Base-by-base conservation (phyloP, 176 grass and related monocot genomes). In the Poa pratensis region DNA sequence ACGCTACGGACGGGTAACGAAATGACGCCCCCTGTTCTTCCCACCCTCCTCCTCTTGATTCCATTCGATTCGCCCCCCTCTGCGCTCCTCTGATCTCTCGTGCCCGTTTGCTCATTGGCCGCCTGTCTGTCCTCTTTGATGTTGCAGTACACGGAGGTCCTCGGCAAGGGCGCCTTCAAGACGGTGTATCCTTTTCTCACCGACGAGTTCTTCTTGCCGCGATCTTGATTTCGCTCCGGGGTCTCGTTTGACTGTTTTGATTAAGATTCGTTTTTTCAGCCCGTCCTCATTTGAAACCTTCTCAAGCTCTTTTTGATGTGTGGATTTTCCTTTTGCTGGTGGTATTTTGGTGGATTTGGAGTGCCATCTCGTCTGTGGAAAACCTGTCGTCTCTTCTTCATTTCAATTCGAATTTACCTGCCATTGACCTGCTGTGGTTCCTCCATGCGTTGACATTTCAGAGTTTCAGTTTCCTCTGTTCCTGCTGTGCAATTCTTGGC, bases 151-250 rank as follows among this genome's bases (percentile, higher is more conserved):
- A 70, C 83, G 70, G 88, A 95, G 88, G 83, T 95, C 12, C 81
- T 95, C 1, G 93, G 93, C 69, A 95, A 90, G 80, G 93, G 93
- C 17, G 90, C 90, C 40, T 90, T 95, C 75, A 95, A 95, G 83
- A 92, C 93, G 58, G 93, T 95, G 93, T 95, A 95, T 95, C 90
- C 88, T 95, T 87, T 79, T 43, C 1, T 16, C 9, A 79, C 23
- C 7, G 20, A 23, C 37, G 39, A 18, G 1, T 26, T n/a, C 35
- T 14, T 27, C n/a, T 17, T 9, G 58, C 0, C 77, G 16, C 58
- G 60, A 69, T 58, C 57, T 26, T 2, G 75, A 61, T 78, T 84
- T 20, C 11, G 9, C 76, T 65, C 37, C 7, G n/a, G 51, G 51
- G 35, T 13, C 13, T 0, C 2, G 35, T 80, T 77, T 74, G 73